Conservation (phyloP, 2,329 filamentous ascomycete genomes). For the Xylariaceae sp. region DNA sequence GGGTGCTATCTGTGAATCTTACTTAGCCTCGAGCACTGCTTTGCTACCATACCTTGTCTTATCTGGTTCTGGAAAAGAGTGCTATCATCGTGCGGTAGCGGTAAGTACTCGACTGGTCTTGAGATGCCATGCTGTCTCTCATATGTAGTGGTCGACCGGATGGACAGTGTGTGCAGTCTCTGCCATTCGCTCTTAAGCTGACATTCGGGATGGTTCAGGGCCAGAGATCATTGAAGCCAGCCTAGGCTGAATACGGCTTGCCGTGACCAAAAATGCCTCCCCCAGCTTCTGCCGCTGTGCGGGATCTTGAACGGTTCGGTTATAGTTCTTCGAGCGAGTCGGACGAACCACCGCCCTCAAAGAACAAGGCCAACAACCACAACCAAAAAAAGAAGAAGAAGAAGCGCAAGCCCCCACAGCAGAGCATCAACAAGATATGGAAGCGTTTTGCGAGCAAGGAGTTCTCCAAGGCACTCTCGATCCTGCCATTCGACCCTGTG, state of each 20-base stretch:
- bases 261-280: background rate
- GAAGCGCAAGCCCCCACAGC: constrained; percentile 54
- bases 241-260: background rate
- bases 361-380: constrained; percentile 19
- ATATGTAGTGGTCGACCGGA: background rate
- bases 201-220: background rate
- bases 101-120: too few species aligned
- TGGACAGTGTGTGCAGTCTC: too few species aligned
- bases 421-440: constrained; percentile 62
- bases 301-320: constrained; percentile 27
- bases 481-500: constrained; percentile 58
- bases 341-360: constrained; percentile 32
- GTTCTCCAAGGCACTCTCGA: constrained; percentile 57
- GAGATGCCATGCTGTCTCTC: background rate
- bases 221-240: background rate
- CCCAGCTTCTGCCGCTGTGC: constrained; percentile 9
- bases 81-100: too few species aligned
- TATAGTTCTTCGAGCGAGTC: constrained; percentile 45
- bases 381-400: constrained; percentile 45
- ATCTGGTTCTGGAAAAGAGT: too few species aligned
- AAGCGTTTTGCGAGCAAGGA: constrained; percentile 50
- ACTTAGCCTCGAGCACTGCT: too few species aligned
- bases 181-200: background rate
- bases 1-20: too few species aligned
- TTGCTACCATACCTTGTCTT: too few species aligned